Base-by-base conservation (phyloP, 148 eudicot genomes). In the Diospyros lotus region DNA sequence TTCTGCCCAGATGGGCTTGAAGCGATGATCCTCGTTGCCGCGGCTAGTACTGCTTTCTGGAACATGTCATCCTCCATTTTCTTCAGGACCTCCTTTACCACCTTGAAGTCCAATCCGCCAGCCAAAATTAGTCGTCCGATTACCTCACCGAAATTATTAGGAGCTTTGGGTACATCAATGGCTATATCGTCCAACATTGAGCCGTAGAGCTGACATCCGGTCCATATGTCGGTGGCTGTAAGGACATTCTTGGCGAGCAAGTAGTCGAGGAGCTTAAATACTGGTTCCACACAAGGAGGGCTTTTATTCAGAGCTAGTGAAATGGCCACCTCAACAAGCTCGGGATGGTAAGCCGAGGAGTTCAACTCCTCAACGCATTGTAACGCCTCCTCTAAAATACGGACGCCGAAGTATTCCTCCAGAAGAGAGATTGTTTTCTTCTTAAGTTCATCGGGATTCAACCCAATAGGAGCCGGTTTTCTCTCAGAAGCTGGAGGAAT, bases 151-250 rank as follows among this genome's bases (percentile, higher is more conserved):
- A 92, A 94, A 77, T 80, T 85, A 13, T 79, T 84, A 2, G 98
- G 98, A 18, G 98, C 97, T 83, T 87, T 94, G 9, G 98, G 98
- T 14, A 92, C 82, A 81, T 94, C 98, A 43, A 94, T 85, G 56
- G 83, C 97, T 8, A 92, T 82, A 79, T 92, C 98, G 58, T 92
- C 92, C 73, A 94, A 74, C 83, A 82, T 75, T 1, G 90, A 76
- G 6, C 87, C 90, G 67, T 86, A 94, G 0, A 84, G 84, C 79
- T 88, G 69, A 77, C 94, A 93, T 11, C 99, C 98, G 1, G 86
- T 75, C 5, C 74, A 81, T 28, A 95, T 50, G 76, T 93, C 97
- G 18, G 56, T 70, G 43, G 82, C 74, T 5, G 87, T 80, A 43
- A 95, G 51, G 52, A 89, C 90, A 73, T 88, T 86, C 77, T 89